Base-by-base conservation (phyloP, 2,329 filamentous ascomycete species). In the Claviceps cyperi region DNA sequence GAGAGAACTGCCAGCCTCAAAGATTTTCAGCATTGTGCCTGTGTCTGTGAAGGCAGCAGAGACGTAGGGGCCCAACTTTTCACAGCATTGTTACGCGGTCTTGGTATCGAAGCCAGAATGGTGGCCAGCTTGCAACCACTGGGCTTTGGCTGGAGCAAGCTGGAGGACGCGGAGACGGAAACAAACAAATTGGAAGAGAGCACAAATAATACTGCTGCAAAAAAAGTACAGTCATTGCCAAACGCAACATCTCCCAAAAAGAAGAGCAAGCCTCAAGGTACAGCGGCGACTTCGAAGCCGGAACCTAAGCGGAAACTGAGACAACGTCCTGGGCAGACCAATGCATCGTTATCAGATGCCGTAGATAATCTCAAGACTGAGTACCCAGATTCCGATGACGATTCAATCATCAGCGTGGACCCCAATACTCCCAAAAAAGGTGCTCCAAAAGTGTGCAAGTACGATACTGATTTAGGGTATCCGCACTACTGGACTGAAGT, bases 401-500 rank as follows among this genome's bases (percentile, higher is more conserved):
- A 80, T 7, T 78, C 78, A 0, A 68, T 81, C 1, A 65, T 83
- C 7, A 78, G 84, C 50, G 56, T 83, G 19, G 66, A 70, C 35
- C 54, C 67, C 8, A 65, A 3, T 32, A 32, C 66, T 2, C 66
- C 69, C 5, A 66, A 64, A 47, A 75, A 67, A 28, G 50, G 41
- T 56, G 66, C 64, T 39, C 59, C 57, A 6, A 62, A 60, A 46
- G 59, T 61, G 24, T 74, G 72, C 52, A 72, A 74, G 49, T 86
- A 83, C 58, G 88, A 94, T 57, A 73, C 75, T 19, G 89, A 94
- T 56, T 72, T 96, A 28, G 78, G 82, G 2, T 92, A 83, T 56
- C 90, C 92, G 1, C 84, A 86, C 47, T 97, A 97, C 64, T 98
- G 92, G 92, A 84, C 85, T 0, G 92, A 98, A 64, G 84, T 86